These are phyloP conservation scores for Fraxinus paxiana DNA, from an alignment of 305 asterid genomes.

Conservation along the genomic window DNA sequence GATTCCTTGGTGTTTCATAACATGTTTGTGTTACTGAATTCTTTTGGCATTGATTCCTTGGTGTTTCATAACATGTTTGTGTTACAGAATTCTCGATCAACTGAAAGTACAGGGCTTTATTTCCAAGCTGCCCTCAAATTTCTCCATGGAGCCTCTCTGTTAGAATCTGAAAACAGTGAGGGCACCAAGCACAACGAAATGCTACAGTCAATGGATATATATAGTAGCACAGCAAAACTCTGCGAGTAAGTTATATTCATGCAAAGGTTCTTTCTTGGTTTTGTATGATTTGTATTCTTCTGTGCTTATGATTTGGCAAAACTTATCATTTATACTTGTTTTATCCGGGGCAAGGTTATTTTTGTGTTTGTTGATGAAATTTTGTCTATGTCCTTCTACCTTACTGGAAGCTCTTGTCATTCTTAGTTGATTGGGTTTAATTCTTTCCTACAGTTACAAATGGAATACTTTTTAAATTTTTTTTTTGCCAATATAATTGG, in stretches of 20 bases:
- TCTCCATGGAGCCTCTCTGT: constrained; percentile 89
- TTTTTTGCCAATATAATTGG: constrained; percentile 19
- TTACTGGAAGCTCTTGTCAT: constrained; percentile 1
- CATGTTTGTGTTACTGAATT: constrained; percentile 47
- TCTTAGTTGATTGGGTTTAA: constrained; percentile 10
- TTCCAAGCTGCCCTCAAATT: constrained; percentile 94
- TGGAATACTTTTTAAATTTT: constrained; percentile 17
- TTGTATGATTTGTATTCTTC: constrained; percentile 15
- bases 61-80: constrained; percentile 24
- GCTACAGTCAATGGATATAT: constrained; percentile 65
- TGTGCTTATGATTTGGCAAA: constrained; percentile 3
- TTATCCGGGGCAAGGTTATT: neutral
- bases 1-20: constrained; percentile 21
- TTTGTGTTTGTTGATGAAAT: neutral
- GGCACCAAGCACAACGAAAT: constrained; percentile 60
- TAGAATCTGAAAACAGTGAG: constrained; percentile 71
- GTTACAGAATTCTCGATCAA: constrained; percentile 71
- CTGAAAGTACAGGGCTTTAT: constrained; percentile 68
- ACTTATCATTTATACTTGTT: neutral
- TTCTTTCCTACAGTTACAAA: constrained; percentile 10
- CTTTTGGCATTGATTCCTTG: constrained; percentile 23
- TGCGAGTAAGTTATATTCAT: constrained; percentile 73
- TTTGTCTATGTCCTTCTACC: neutral
- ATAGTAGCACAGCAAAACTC: constrained; percentile 91
- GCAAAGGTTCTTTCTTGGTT: neutral